Conservation (phyloP, 345 rosid genomes). For the Citropsis articulata region DNA sequence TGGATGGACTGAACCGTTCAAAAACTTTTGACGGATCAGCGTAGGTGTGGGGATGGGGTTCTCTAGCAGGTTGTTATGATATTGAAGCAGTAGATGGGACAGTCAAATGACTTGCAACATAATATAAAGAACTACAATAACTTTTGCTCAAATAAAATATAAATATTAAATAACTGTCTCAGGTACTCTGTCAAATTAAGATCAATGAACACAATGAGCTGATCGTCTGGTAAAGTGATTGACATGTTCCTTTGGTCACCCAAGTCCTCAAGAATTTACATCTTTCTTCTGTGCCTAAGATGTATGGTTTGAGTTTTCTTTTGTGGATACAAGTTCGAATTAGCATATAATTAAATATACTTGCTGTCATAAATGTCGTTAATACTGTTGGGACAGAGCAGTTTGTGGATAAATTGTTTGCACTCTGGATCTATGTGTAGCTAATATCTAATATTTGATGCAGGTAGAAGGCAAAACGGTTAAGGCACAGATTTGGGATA, state of each 20-base stretch:
- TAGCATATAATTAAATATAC: neutral
- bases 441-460: neutral
- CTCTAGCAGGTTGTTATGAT: neutral
- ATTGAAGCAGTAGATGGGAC: neutral
- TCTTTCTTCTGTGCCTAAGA: neutral
- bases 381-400: neutral
- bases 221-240: neutral
- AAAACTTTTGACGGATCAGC: no score
- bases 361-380: neutral
- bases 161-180: no score
- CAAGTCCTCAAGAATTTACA: neutral
- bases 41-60: neutral
- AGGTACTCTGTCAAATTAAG: neutral
- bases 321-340: neutral
- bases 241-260: neutral
- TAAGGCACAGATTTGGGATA: slow-evolving; percentile 86
- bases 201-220: no score
- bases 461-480: slow-evolving; percentile 84
- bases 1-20: neutral
- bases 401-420: neutral
- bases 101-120: neutral
- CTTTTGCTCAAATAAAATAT: neutral
- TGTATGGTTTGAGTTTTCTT: neutral
- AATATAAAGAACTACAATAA: neutral
- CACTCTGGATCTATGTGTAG: neutral